Evolutionary conservation across 768 basidiomycete genomes (phyloP).

Genomic region (Myochromella boudieri): DNA sequence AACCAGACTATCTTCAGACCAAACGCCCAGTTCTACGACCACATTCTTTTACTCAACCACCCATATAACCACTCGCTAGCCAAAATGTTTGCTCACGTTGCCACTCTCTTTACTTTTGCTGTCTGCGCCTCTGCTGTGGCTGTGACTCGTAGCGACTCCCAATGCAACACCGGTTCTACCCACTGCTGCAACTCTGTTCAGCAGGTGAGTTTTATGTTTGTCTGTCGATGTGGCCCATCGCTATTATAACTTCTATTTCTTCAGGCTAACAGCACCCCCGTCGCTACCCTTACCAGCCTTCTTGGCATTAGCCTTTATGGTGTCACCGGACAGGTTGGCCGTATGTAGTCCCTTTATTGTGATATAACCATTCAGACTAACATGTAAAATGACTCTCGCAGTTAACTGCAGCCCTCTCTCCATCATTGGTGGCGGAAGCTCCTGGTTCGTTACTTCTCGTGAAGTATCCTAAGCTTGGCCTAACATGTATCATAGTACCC

Average conservation of each 20-base stretch:
- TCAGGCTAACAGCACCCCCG: not conserved
- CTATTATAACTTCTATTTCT: not conserved
- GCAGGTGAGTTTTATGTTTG: not conserved
- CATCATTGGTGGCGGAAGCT: constrained; percentile 12
- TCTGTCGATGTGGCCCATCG: not conserved
- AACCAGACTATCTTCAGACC: constrained; percentile 9
- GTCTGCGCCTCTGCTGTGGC: constrained; percentile 5
- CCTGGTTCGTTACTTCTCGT: constrained; percentile 9
- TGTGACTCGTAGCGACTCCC: constrained; percentile 6
- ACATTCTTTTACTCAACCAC: constrained; percentile 1
- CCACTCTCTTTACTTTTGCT: constrained; percentile 11
- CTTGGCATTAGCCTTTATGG: not conserved
- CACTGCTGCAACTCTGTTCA: constrained; percentile 21
- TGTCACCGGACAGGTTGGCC: not conserved
- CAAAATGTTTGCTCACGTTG: constrained; percentile 13
- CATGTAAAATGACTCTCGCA: not conserved
- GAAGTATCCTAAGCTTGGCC: not conserved
- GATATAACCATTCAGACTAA: not conserved
- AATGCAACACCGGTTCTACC: constrained; percentile 18
- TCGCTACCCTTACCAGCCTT: not conserved
- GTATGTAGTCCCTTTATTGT: not conserved
- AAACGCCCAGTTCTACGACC: constrained; percentile 6
- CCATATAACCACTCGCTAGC: not conserved
- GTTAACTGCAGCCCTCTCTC: constrained; percentile 12
- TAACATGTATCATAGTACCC: not conserved